Base-by-base conservation (phyloP, 352 stramenopile species). In the Phytophthora foliorum region DNA sequence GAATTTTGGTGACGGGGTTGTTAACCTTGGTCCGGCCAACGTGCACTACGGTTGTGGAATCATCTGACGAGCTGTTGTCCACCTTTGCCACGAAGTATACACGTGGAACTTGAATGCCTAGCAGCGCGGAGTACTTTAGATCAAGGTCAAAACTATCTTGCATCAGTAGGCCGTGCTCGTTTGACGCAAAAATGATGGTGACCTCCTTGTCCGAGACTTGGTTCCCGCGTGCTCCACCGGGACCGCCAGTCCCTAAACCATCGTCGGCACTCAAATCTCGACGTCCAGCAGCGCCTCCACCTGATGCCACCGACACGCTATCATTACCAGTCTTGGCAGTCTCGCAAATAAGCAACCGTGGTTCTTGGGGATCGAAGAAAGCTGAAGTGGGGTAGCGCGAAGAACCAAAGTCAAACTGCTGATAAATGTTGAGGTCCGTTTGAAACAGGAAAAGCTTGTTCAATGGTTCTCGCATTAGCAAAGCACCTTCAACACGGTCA, bases 391-490 rank as follows among this genome's bases (percentile, higher is more conserved):
- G 92, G 49, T 86, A 89, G 14, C 84, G 78, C 36, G 80, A 81
- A 6, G 83, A 52, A 0, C 84, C 89, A 75, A 96, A 98, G 52
- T 98, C 92, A 77, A 96, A 97, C 46, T 91, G 80, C 62, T 96
- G 86, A 45, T 97, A 92, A 41, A 92, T 84, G 59, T 97, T 95
- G 25, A 97, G 82, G 52, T 98, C 88, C 7, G 82, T 86, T 54
- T 98, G 91, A 76, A 97, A 98, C 11, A 98, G 72, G 63, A 92
- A 90, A 21, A 98, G 70, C 38, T 93, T 92, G 62, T 72, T 90
- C 59, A 98, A 67, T 16, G 94, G 95, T 34, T 86, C 87, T 46
- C 92, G 87, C 44, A 98, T 94, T 53, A 88, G 80, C 19, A 97
- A 70, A 21, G 82, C 77, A 11, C 85, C 81, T 73, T 92, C 88